Base-by-base conservation (phyloP, 805 yeast species). In the Sugiyamaella chiloensis region DNA sequence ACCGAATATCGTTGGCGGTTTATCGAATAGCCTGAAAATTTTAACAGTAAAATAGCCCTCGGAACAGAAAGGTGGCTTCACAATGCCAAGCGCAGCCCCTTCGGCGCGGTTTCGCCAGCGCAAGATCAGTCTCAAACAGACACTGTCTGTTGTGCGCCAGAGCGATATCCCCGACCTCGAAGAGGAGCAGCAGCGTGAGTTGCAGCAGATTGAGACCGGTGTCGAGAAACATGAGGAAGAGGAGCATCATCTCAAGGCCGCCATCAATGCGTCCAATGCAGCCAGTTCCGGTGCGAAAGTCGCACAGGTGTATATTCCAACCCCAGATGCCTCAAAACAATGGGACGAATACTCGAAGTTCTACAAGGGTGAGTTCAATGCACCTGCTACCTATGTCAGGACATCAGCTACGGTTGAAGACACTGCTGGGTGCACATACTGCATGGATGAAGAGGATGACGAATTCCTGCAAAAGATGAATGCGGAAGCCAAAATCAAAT, bases 211-310 rank as follows among this genome's bases (percentile, higher is more conserved):
- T 37, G 99, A 93, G 60, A 91, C 98, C 5, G 99, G 99, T 68
- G 99, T 93, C 35, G 99, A 93, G 61, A 93, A 93, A 64, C 88
- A 86, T 57, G 99, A 93, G 67, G 99, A 93, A 67, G 96, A 88
- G 53, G 99, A 93, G 66, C 93, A 87, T 35, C 99, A 93, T 77
- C 74, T 93, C 53, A 96, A 91, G 64, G 87, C 85, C 53, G 96
- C 90, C 42, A 83, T 93, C 55, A 81, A 82, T 66, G 91, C 91
- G 11, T 80, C 88, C 1, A 79, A 80, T 24, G 81, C 83, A 2
- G 75, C 86, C 16, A 69, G 79, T 49, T 59, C 63, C 2, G 78
- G 78, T 49, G 72, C 70, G 3, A 70, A 61, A 50, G 74, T 74
- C 44, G 69, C 71, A 57, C 75, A 76, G 52, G 83, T 84, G 37